phyloP scores from a whole-genome alignment of 352 stramenopile genomes.

The Phytophthora tentaculata region DNA sequence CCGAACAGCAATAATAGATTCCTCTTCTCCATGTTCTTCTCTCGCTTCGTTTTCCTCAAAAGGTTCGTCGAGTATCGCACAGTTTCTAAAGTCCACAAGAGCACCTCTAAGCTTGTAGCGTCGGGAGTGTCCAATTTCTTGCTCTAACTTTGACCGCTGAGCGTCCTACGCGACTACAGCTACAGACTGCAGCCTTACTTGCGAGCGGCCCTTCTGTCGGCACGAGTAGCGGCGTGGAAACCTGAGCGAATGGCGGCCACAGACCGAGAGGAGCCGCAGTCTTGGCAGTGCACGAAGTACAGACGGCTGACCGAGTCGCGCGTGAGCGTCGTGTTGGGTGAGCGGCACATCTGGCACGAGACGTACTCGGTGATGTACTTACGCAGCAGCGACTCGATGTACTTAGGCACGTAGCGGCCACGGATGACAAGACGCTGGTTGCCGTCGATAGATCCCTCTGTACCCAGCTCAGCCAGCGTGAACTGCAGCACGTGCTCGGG shows the following conservation, averaged over 20 bases:
- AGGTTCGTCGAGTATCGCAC: slow-evolving; percentile 27
- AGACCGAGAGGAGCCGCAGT: slow-evolving; percentile 96
- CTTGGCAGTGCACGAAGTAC: slow-evolving; percentile 98
- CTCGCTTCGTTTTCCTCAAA: slow-evolving; percentile 20
- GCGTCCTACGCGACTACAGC: slow-evolving; percentile 19
- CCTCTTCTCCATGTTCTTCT: slow-evolving; percentile 39
- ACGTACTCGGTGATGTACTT: slow-evolving; percentile 99
- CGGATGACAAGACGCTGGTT: slow-evolving; percentile 99
- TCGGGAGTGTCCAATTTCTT: slow-evolving; percentile 32
- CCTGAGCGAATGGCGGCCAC: slow-evolving; percentile 97
- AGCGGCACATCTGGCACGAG: slow-evolving; percentile 99
- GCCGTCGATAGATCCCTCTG: slow-evolving; percentile 98
- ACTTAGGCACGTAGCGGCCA: slow-evolving; percentile 98
- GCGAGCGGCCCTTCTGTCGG: slow-evolving; percentile 82
- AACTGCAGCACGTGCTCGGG: slow-evolving; percentile 99
- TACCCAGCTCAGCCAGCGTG: slow-evolving; percentile 99
- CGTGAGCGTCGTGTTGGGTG: slow-evolving; percentile 97
- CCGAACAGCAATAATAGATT: slow-evolving; percentile 45
- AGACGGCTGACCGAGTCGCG: slow-evolving; percentile 96
- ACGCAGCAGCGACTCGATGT: slow-evolving; percentile 98
- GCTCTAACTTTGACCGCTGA: slow-evolving; percentile 28
- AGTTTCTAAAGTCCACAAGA: slow-evolving; percentile 21
- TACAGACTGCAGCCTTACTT: slow-evolving; percentile 64
- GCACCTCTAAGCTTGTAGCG: slow-evolving; percentile 15
- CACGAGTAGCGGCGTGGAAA: slow-evolving; percentile 96